Evolutionary conservation across 2,329 filamentous ascomycete species (phyloP), one percentile per base, ranked within the genome.

Genomic region (Gremmenia infestans): DNA sequence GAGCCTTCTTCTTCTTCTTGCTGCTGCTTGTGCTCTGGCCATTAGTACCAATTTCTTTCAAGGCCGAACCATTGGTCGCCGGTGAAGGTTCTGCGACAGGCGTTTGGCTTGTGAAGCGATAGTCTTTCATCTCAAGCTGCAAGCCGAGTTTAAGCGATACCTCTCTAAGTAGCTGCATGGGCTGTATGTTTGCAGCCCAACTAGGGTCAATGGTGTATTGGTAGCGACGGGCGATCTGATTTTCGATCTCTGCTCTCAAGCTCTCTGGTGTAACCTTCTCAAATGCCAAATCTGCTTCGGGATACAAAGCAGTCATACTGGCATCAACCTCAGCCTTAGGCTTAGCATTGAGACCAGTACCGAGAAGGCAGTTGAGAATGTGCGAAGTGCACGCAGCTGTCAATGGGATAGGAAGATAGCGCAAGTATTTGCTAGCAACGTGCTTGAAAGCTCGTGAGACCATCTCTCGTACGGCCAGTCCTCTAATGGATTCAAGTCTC

Each of bases 371-470:
- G 78, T 99, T 99, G 63, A 99, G 80, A 50, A 99, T 78, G 70
- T 99, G 94, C 6, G 92, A 80, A 58, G 93, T 76, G 70, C 89
- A 93, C 57, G 89, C 78, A 49, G 89, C 81, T n/a, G 87, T 85
- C 60, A 97, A 86, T 14, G 89, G 85, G 60, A 88, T 80, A 22
- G 94, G 90, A 19, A 97, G 74, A 60, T 88, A 83, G 61, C 88
- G 86, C 59, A 99, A 78, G 71, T 95, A 89, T 65, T 81, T 81
- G 71, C 90, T 86, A 55, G 88, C 82, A 60, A 94, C 79, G 73
- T 99, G 93, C 81, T 99, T 99, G 81, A 97, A 97, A 5, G 89
- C 86, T 76, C 94, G 86, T n/a, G 89, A 82, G 62, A 97, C 82
- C 88, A 97, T 97, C 73, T 99, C 94, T 70, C 96, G 93, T 43